Evolutionary conservation across 331 rosid species (phyloP).

Genomic region (Quercus phellos): DNA sequence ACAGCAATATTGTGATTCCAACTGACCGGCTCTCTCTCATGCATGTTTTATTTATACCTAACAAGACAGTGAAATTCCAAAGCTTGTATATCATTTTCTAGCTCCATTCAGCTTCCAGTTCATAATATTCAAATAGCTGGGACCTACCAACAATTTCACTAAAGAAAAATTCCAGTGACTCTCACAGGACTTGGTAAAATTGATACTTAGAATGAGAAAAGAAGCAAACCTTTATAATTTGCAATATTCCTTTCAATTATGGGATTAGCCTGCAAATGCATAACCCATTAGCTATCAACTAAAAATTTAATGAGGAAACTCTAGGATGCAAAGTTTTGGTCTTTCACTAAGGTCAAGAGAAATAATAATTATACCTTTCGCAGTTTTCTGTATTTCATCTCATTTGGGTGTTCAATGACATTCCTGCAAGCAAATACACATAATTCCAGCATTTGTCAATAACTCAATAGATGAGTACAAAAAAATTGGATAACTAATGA

Average conservation of each 20-base stretch:
- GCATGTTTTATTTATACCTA: neutral
- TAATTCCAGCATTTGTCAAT: neutral
- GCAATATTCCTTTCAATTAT: slow-evolving; percentile 58
- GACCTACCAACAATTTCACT: neutral
- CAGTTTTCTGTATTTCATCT: slow-evolving; percentile 62
- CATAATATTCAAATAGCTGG: neutral
- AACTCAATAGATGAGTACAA: slow-evolving; percentile 14
- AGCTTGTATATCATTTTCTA: neutral
- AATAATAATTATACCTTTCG: slow-evolving; percentile 55
- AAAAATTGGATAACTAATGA: neutral
- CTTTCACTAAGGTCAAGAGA: neutral
- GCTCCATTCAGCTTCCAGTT: neutral
- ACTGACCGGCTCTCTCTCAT: neutral
- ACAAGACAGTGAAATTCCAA: neutral
- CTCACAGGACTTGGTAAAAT: slow-evolving; percentile 2
- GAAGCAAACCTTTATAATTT: slow-evolving; percentile 59
- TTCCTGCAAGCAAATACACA: slow-evolving; percentile 51
- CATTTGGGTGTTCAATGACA: slow-evolving; percentile 74
- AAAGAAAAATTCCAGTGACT: neutral
- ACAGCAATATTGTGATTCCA: neutral
- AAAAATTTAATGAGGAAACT: neutral
- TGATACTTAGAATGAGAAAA: slow-evolving; percentile 9
- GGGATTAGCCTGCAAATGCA: slow-evolving; percentile 78
- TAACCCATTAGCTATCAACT: slow-evolving; percentile 10
- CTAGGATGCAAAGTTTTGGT: neutral